Percentiles rank a stretch among this genome's conserved stretches.
phyloP scores from a whole-genome alignment of 129 eudicot species.

The Cynara cardunculus region DNA sequence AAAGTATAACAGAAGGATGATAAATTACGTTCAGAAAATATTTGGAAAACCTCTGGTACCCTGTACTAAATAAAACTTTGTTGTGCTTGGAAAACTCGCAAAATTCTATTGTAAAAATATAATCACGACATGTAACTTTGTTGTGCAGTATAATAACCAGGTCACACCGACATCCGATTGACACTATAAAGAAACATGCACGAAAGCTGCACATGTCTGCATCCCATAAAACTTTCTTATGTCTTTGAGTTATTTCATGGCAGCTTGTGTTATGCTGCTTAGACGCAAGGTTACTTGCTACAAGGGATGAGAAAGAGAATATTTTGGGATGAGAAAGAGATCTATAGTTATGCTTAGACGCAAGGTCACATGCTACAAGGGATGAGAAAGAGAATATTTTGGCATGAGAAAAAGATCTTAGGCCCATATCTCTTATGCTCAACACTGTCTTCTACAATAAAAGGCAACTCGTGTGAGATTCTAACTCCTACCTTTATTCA shows the following conservation, averaged over 20 bases:
- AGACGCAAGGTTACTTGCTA: neutral
- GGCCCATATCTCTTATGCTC: neutral
- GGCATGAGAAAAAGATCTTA: neutral
- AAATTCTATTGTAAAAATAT: neutral
- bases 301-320: neutral
- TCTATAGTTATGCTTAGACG: neutral
- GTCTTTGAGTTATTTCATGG: neutral
- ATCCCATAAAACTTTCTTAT: neutral
- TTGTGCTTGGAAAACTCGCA: neutral
- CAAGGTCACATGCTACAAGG: neutral
- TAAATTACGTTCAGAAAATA: neutral
- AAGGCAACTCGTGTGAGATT: neutral
- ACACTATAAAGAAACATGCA: neutral
- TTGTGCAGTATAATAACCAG: neutral
- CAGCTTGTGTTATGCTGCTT: neutral
- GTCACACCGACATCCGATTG: neutral
- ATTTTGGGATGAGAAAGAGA: neutral
- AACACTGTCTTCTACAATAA: neutral
- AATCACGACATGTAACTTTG: neutral
- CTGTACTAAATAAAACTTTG: too few relatives aligned
- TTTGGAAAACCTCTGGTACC: neutral
- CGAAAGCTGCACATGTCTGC: neutral
- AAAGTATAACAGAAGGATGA: neutral
- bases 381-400: neutral
- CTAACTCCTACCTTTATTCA: neutral